These are phyloP conservation scores for Pseudocercospora cruenta DNA, from an alignment of 2,329 filamentous ascomycete genomes.

Conservation along the genomic window DNA sequence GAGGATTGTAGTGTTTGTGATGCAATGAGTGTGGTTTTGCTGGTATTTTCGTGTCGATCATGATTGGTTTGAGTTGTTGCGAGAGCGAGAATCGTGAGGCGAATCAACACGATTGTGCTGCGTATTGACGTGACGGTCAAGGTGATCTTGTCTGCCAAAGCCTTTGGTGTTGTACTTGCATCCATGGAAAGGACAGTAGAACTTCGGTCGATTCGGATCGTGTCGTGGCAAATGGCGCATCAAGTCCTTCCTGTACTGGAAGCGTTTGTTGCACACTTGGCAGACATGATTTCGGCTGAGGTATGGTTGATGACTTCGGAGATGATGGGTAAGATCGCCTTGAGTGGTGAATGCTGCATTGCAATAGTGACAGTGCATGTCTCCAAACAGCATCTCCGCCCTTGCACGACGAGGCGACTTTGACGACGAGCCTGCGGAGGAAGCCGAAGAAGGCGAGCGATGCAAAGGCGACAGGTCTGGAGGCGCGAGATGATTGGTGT, in stretches of 20 bases:
- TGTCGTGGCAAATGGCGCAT: slow-evolving; percentile 27
- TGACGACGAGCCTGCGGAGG: slow-evolving; percentile 23
- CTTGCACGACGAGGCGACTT: slow-evolving; percentile 19
- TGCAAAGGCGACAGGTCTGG: slow-evolving; percentile 13
- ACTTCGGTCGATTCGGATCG: slow-evolving; percentile 27
- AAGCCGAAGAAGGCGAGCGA: slow-evolving; percentile 28
- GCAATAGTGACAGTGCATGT: slow-evolving; percentile 25
- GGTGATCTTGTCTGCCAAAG: slow-evolving; percentile 29
- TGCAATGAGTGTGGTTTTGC: neutral
- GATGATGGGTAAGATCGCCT: slow-evolving; percentile 28
- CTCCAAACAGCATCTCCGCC: slow-evolving; percentile 20
- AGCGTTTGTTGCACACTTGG: slow-evolving; percentile 25
- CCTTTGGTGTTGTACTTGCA: slow-evolving; percentile 29
- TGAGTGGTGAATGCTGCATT: slow-evolving; percentile 25
- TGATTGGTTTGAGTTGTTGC: neutral
- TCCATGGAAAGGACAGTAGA: slow-evolving; percentile 20
- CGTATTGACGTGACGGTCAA: slow-evolving; percentile 26
- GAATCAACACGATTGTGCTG: slow-evolving; percentile 26
- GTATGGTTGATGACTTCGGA: slow-evolving; percentile 27
- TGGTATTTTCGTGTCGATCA: neutral
- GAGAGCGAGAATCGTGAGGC: slow-evolving; percentile 7
- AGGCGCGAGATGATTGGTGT: slow-evolving; percentile 22
- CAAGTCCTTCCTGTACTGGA: slow-evolving; percentile 30
- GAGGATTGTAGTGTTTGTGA: neutral
- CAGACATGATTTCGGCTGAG: slow-evolving; percentile 27